Evolutionary conservation across 2,329 filamentous ascomycete species (phyloP).

Genomic region (Colletotrichum plurivorum): DNA sequence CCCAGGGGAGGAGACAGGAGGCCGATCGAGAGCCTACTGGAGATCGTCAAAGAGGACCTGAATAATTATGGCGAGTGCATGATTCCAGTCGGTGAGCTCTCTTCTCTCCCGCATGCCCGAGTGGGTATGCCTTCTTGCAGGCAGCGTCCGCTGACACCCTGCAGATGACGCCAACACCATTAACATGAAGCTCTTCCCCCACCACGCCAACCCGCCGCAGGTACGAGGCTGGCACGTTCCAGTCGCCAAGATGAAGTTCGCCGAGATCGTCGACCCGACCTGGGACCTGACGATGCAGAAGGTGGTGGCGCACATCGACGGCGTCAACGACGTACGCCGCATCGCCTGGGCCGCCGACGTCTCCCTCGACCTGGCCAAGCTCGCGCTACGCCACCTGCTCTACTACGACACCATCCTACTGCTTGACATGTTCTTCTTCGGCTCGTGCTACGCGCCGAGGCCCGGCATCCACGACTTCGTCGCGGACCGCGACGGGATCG

Average conservation of each 20-base stretch:
- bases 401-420: conserved; percentile 94
- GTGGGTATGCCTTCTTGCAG: neutral
- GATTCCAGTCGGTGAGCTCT: conserved; percentile 87
- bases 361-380: conserved; percentile 86
- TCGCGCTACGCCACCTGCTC: conserved; percentile 88
- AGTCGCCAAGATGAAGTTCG: conserved; percentile 77
- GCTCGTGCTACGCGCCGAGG: conserved; percentile 88
- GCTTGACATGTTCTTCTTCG: conserved; percentile 95
- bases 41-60: conserved; percentile 85
- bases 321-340: conserved; percentile 88
- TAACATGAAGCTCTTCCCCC: conserved; percentile 95
- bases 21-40: conserved; percentile 86
- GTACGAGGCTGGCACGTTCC: conserved; percentile 94
- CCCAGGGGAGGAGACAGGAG: conserved; percentile 58
- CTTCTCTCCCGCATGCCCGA: neutral
- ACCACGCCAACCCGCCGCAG: conserved; percentile 80
- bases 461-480: conserved; percentile 85
- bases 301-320: conserved; percentile 89
- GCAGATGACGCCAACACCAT: conserved; percentile 92
- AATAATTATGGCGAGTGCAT: conserved; percentile 99
- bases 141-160: conserved; percentile 37
- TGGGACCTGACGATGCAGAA: conserved; percentile 85
- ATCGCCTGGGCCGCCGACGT: conserved; percentile 90
- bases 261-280: conserved; percentile 74
- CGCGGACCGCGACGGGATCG: conserved; percentile 78